Conservation (phyloP, 2,329 filamentous ascomycete species). For the Neonectria faginata region DNA sequence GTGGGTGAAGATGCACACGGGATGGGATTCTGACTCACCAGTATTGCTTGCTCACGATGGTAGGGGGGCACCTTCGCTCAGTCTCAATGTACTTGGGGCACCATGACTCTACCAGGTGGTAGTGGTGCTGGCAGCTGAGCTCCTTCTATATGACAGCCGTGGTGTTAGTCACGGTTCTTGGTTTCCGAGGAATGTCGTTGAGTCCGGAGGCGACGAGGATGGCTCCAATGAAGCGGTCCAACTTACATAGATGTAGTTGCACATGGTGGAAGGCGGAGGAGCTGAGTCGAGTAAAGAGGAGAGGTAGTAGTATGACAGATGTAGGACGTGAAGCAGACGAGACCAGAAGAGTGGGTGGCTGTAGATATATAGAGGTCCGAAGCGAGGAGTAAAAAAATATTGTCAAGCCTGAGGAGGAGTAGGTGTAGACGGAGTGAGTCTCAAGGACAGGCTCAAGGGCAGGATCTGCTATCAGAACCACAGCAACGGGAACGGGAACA, state of each 20-base stretch:
- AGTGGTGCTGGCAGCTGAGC: slow-evolving; percentile 63
- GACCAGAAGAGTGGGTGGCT: slow-evolving; percentile 6
- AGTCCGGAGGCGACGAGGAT: slow-evolving; percentile 6
- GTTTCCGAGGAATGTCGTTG: neutral
- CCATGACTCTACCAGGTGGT: slow-evolving; percentile 62
- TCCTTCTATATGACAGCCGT: slow-evolving; percentile 54
- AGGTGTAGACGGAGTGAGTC: slow-evolving; percentile 11
- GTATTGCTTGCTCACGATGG: slow-evolving; percentile 59
- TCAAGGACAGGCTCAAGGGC: neutral
- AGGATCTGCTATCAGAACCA: slow-evolving; percentile 15
- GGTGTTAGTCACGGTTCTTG: slow-evolving; percentile 31
- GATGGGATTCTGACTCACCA: slow-evolving; percentile 50
- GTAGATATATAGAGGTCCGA: slow-evolving; percentile 18
- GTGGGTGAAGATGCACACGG: neutral
- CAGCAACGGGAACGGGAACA: slow-evolving; percentile 14
- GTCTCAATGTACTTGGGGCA: slow-evolving; percentile 60
- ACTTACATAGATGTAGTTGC: slow-evolving; percentile 64
- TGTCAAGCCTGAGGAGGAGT: neutral
- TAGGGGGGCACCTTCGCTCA: slow-evolving; percentile 56
- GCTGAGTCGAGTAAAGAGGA: slow-evolving; percentile 9
- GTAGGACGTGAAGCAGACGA: slow-evolving; percentile 1
- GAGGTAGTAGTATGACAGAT: slow-evolving; percentile 2
- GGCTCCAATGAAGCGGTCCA: slow-evolving; percentile 11
- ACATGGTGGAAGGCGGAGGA: slow-evolving; percentile 52
- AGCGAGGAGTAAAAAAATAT: neutral